Base-by-base conservation (phyloP, 441 rosid genomes). In the Jatropha podagrica region DNA sequence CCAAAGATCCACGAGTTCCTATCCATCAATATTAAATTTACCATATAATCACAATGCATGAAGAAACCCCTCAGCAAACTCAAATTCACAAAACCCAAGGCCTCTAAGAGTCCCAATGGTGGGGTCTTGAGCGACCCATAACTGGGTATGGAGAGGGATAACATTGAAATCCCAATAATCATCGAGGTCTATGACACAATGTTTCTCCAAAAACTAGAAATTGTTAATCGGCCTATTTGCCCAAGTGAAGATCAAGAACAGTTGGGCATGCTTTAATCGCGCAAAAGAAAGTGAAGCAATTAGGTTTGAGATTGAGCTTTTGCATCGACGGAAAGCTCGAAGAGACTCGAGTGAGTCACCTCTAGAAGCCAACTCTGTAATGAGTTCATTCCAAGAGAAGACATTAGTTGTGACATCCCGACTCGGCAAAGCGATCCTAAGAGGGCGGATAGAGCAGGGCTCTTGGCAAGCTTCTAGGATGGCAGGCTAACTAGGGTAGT, bases 11-110 rank as follows among this genome's bases (percentile, higher is more conserved):
- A 87, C 68, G 74, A 96, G 83, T 82, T 92, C 97, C 85, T 93
- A 97, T 74, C 98, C 97, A 73, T 96, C 99, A 76, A 96, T 88
- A 68, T 83, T 92, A 63, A 88, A 89, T 91, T 92, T 92, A 82
- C 85, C 92, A 73, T 93, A 92, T 15, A 96, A 83, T 69, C 98
- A 97, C 70, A 96, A 79, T 63, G 98, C 98, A 73, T 97, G 92
- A 74, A 96, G 98, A 88, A 91, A 91, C 69, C 97, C 99, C 85
- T 96, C 98, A 65, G 98, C 92, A 81, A 92, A 85, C 77, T 92
- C 99, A 83, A 93, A 93, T 87, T 96, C 97, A 84, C 93, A 96
- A 82, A 96, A 92, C 40, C 99, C 99, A 81, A 93, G 93, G 68
- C 97, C 92, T 87, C 82, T 92, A 75, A 89, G 95, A 79, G 94